Base-by-base conservation (phyloP, 345 rosid genomes). In the Limnanthes douglasii region DNA sequence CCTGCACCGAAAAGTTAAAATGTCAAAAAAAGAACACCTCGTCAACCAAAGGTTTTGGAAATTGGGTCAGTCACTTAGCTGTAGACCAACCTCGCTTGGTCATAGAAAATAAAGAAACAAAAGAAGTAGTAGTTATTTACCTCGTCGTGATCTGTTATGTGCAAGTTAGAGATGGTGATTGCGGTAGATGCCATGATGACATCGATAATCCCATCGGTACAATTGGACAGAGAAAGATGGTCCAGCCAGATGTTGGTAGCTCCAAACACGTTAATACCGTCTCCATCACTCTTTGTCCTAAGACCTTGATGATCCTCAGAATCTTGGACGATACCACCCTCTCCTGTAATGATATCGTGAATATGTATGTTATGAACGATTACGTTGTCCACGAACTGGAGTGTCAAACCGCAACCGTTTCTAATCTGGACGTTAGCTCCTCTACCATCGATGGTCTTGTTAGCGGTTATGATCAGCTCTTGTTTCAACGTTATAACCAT, bases 371-470 rank as follows among this genome's bases (percentile, higher is more conserved):
- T 56, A 28, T 78, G 93, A 44, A 88, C 52, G 51, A 83, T 88
- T 25, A 88, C 75, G 34, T 83, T 69, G 42, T 50, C 49, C 11
- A 60, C 72, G 35, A 54, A 79, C 41, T 88, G 93, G 12, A 88
- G 21, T 2, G 75, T 83, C 9, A 88, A 46, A 4, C 93, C 74
- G 17, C 76, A 78, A 1, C 95, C 95, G 5, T 48, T 32, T 0
- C 72, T 62, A 16, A 82, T 67, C 11, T 68, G 70, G 30, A 82
- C 60, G 13, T 35, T 64, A 5, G 50, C 82, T 10, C 95, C 93
- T 4, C 95, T 61, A 0, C 50, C 95, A 9, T 82, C 97, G 23
- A 86, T 75, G 1, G 97, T 86, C 60, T 78, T 82, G 49, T 75
- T 36, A 31, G 49, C 45, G 0, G 45, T 14, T 23, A 88, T 13